These are phyloP conservation scores for Tuber melanosporum DNA, from an alignment of 495 filamentous ascomycete species.

Conservation along the genomic window DNA sequence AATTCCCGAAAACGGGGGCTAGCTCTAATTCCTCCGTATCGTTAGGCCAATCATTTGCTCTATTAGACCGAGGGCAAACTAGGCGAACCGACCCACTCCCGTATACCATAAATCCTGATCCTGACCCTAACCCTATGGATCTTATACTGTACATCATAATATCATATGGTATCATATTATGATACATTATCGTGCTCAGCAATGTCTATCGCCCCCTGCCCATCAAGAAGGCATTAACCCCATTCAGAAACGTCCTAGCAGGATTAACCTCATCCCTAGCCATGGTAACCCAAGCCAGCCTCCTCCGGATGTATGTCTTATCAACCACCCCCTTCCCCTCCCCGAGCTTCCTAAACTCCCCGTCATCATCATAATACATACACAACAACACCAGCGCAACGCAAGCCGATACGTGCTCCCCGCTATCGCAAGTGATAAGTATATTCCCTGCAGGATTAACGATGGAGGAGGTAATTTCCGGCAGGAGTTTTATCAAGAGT, in stretches of 20 bases:
- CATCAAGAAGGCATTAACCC: constrained; percentile 85
- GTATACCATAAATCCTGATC: neutral
- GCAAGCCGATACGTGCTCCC: constrained; percentile 61
- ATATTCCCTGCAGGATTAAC: constrained; percentile 40
- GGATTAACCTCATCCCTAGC: constrained; percentile 71
- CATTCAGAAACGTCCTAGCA: constrained; percentile 70
- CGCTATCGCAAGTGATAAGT: constrained; percentile 56
- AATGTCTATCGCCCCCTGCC: constrained; percentile 16
- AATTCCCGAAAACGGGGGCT: neutral
- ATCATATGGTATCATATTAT: neutral
- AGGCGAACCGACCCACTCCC: neutral
- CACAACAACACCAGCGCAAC: constrained; percentile 59
- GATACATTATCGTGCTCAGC: neutral
- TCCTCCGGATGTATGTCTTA: constrained; percentile 69
- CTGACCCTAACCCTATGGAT: neutral
- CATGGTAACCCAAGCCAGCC: constrained; percentile 70
- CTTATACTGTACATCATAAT: neutral
- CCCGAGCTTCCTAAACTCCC: constrained; percentile 21
- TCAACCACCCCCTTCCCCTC: constrained; percentile 47
- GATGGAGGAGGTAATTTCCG: neutral
- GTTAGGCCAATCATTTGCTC: neutral
- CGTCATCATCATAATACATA: constrained; percentile 53
- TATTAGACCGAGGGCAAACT: neutral
- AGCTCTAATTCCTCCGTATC: neutral
- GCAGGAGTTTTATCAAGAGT: constrained; percentile 7